Conservation (phyloP, 345 rosid species). For the Salix viminalis region DNA sequence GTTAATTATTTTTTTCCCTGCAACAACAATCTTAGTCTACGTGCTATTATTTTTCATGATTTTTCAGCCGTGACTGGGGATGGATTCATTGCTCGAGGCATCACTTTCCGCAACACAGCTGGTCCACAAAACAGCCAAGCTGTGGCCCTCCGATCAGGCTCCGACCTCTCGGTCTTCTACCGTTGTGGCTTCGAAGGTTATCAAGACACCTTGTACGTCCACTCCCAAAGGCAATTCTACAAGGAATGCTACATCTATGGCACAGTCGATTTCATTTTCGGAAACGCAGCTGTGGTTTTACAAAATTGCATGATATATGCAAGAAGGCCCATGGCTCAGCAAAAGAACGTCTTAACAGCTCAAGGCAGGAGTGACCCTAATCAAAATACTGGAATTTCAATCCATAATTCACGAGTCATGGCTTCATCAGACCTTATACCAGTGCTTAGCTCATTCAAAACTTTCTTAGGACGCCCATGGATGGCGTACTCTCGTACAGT, state of each 20-base stretch:
- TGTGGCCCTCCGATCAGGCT: slow-evolving; percentile 79
- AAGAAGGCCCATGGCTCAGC: slow-evolving; percentile 58
- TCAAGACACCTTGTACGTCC: slow-evolving; percentile 83
- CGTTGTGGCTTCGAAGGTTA: slow-evolving; percentile 71
- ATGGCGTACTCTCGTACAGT: slow-evolving; percentile 64
- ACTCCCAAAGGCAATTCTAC: slow-evolving; percentile 83
- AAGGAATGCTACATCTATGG: slow-evolving; percentile 75
- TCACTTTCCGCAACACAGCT: slow-evolving; percentile 63
- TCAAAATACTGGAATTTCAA: slow-evolving; percentile 79
- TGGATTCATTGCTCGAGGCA: slow-evolving; percentile 53
- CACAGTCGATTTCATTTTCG: slow-evolving; percentile 83
- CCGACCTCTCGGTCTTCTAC: slow-evolving; percentile 81
- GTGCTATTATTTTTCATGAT: neutral
- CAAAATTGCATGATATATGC: slow-evolving; percentile 79
- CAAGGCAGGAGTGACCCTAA: slow-evolving; percentile 80
- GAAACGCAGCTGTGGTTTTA: slow-evolving; percentile 73
- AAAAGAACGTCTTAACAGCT: slow-evolving; percentile 66
- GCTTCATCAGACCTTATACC: slow-evolving; percentile 68
- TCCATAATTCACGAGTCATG: slow-evolving; percentile 69
- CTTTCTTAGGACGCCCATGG: slow-evolving; percentile 86
- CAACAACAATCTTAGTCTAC: neutral
- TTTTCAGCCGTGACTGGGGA: slow-evolving; percentile 55
- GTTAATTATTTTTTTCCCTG: neutral
- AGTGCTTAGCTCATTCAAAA: slow-evolving; percentile 41
- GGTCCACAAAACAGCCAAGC: slow-evolving; percentile 69